Evolutionary conservation across 1,284 basidiomycete species (phyloP), one percentile per base, ranked within the genome.

Genomic region (Amylostereum areolatum): DNA sequence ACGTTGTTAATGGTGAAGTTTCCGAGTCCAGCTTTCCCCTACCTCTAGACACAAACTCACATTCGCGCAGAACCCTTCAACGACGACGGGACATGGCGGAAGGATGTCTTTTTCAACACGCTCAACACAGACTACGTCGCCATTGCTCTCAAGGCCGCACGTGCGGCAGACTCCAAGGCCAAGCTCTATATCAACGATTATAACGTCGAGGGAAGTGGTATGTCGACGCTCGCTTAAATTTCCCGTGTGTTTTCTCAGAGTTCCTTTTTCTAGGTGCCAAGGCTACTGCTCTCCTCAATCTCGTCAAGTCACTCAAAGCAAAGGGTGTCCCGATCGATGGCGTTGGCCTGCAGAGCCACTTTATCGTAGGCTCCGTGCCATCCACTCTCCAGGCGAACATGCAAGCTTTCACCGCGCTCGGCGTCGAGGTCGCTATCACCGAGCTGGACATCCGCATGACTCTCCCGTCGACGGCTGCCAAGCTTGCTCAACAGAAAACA

Each of bases 371-470:
- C 43, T 55, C 67, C 46, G 63, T 77, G 29, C 72, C 73, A 5
- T 59, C 62, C 0, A 60, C 64, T 3, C 60, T 78, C 44, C 57
- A 61, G 35, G 59, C 67, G 12, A 74, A 74, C 54, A 65, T 80
- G 57, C 59, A 71, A 46, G 61, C 66, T 32, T 72, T 80, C 62
- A 67, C 71, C 10, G 69, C 66, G 25, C 69, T 79, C 30, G 76
- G 79, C 32, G 65, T 80, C 48, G 77, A 80, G 50, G 69, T 80
- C 32, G 77, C 77, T 11, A 69, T 79, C 55, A 80, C 77, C 1
- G 78, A 80, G 60, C 66, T 81, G 27, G 78, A 80, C 56, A 73
- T 74, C 48, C 68, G 76, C 28, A 78, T 80, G 66, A 66, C 67
- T 27, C 66, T 77, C 29, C 78, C 78, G n/a, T 67, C 65, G 12